Evolutionary conservation across 768 basidiomycete genomes (phyloP).

Genomic region (Kwoniella sp.): DNA sequence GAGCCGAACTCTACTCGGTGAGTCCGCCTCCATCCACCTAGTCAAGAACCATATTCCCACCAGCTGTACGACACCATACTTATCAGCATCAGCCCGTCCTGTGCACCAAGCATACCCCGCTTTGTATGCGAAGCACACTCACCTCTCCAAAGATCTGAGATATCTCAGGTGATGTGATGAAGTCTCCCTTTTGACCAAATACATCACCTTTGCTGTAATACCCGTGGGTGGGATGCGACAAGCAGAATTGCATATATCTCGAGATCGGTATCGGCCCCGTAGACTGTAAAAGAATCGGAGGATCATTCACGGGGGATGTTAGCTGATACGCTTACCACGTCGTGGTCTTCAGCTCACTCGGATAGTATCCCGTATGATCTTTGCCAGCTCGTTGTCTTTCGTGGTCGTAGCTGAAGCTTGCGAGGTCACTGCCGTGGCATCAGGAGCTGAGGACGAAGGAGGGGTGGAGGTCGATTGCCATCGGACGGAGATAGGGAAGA

Average conservation of each 20-base stretch:
- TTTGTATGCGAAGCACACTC: no score
- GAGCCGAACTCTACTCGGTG: slow-evolving; percentile 64
- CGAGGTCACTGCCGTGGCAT: neutral
- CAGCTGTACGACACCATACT: no score
- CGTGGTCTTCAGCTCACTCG: slow-evolving; percentile 61
- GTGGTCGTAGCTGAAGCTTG: neutral
- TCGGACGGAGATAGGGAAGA: neutral
- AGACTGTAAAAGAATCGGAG: slow-evolving; percentile 60
- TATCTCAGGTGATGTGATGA: slow-evolving; percentile 95
- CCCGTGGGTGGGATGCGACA: slow-evolving; percentile 84
- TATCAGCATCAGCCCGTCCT: no score
- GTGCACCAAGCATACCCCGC: no score
- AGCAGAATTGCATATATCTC: slow-evolving; percentile 87
- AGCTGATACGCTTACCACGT: neutral
- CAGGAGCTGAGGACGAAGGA: slow-evolving; percentile 5
- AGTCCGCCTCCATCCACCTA: slow-evolving; percentile 68
- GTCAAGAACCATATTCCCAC: slow-evolving; percentile 82
- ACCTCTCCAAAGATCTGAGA: slow-evolving; percentile 97
- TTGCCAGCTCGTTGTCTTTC: slow-evolving; percentile 61
- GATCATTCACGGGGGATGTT: neutral
- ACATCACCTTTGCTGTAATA: slow-evolving; percentile 84
- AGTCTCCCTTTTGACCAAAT: slow-evolving; percentile 86
- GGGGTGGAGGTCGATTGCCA: slow-evolving; percentile 17
- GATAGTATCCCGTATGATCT: slow-evolving; percentile 70
- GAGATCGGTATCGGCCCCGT: slow-evolving; percentile 87